A percentile compares a stretch with the other conserved stretches of the same genome.
Conservation (phyloP, 257 asterid species). For the Nicotiana obtusifolia region DNA sequence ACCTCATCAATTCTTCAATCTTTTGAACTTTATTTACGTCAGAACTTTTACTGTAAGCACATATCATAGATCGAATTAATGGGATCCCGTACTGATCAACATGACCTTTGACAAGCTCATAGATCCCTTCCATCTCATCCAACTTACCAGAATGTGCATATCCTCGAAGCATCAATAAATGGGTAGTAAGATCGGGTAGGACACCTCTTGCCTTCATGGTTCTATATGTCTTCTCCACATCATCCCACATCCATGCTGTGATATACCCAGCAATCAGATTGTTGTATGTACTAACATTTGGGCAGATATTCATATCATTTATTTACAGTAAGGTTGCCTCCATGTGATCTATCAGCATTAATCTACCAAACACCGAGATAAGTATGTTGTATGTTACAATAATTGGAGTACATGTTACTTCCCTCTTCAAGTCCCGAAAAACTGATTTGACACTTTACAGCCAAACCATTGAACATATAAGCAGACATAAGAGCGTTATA, state of each 20-base stretch:
- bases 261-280: conserved; percentile 66
- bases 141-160: conserved; percentile 66
- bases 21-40: conserved; percentile 42
- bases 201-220: conserved; percentile 44
- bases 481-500: conserved; percentile 74
- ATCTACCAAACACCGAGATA: conserved; percentile 62
- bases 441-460: conserved; percentile 47
- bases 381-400: conserved; percentile 76
- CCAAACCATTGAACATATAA: conserved; percentile 40
- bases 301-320: conserved; percentile 40
- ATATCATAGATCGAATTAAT: conserved; percentile 58
- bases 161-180: conserved; percentile 76
- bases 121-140: conserved; percentile 73
- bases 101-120: conserved; percentile 44
- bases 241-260: conserved; percentile 86
- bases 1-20: conserved; percentile 49
- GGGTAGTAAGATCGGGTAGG: conserved; percentile 41
- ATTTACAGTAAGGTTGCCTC: conserved; percentile 52
- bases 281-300: conserved; percentile 50
- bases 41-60: conserved; percentile 65
- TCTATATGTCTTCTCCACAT: conserved; percentile 60
- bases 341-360: conserved; percentile 73
- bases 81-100: conserved; percentile 30
- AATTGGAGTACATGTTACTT: conserved; percentile 49
- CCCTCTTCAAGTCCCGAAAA: conserved; percentile 56